Base-by-base conservation (phyloP, 202 grass and related monocot species). In the Carex sylvatica region DNA sequence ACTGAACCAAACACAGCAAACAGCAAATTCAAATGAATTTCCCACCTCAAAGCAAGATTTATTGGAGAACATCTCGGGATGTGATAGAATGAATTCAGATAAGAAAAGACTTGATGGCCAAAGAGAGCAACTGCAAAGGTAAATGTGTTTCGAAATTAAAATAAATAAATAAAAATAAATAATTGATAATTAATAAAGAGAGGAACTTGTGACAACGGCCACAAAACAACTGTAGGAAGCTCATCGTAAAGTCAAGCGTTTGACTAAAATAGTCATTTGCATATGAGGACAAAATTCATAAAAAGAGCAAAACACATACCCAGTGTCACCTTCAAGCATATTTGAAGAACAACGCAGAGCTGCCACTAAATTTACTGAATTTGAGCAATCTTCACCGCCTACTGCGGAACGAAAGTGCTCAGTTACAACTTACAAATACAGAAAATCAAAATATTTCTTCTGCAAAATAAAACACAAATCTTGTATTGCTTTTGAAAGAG, bases 281-380 rank as follows among this genome's bases (percentile, higher is more conserved):
- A 62, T 84, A 79, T 77, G 81, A 82, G 4, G 30, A 16, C 1
- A 67, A 53, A 83, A 7, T 20, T 75, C 0, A 53, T 12, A 72
- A 42, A 42, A 79, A 24, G 74, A 51, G 35, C 31, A 86, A 74
- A 81, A 70, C 58, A 28, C 85, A 13, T 98, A 98, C 95, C 95
- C 95, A 47, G 92, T 98, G 91, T 98, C 95, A 82, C 95, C 95
- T 93, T 98, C 92, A 69, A 95, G 95, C 89, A 98, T 90, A 73
- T 93, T 98, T 73, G 80, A 87, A 86, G 95, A 98, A 82, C 92
- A 98, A 86, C 69, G 84, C 53, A 98, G 74, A 26, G 65, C 83
- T 83, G 89, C 87, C 54, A 85, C 82, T 40, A 95, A 47, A 38
- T 84, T 84, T 82, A 91, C 49, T 26, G 31, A 78, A 66, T 77